Evolutionary conservation across 768 basidiomycete species (phyloP), one percentile per base, ranked within the genome.

Genomic region (Tubosaeta sp.): DNA sequence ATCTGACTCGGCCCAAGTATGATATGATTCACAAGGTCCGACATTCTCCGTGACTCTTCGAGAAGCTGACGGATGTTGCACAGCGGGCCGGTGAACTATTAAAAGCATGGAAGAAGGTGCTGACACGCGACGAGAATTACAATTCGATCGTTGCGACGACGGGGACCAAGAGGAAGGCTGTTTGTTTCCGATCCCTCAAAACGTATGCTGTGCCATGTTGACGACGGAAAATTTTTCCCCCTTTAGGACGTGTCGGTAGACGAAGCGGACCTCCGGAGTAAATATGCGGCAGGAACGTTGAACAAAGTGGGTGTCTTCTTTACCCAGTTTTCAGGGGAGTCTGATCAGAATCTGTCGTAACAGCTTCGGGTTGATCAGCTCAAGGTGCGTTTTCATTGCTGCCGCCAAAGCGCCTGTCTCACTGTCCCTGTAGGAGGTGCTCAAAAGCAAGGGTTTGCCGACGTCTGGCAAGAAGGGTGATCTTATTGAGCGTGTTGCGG

Each of bases 341-440:
- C 48, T 63, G n/a, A 58, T 43, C 8, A 17, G 16, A 37, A 47
- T 53, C 56, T 7, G 52, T 50, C 31, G 22, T 52, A 57, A 50
- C 62, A 91, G 89, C 74, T 91, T 56, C 82, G 81, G 16, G 84
- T 89, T 55, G 86, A 87, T 67, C 85, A 89, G 61, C 74, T 92
- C 44, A 91, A 87, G 79, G 88, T 86, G 55, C 52, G 75, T 55
- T 51, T 39, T 57, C 41, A 43, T 17, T 12, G 22, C 33, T 32
- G 37, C 52, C 19, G 5, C 12, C 0, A 3, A 34, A 11, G 19
- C 31, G 10, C 10, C 2, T 33, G 22, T 44, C 27, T 49, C 32
- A 47, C 45, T 33, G 43, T 33, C 46, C 42, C 16, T 47, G 44
- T 60, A 89, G 86, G 84, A 85, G n/a, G 88, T 90, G 65, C 72